phyloP scores from a whole-genome alignment of 768 basidiomycete species.

The Pisolithus orientalis region DNA sequence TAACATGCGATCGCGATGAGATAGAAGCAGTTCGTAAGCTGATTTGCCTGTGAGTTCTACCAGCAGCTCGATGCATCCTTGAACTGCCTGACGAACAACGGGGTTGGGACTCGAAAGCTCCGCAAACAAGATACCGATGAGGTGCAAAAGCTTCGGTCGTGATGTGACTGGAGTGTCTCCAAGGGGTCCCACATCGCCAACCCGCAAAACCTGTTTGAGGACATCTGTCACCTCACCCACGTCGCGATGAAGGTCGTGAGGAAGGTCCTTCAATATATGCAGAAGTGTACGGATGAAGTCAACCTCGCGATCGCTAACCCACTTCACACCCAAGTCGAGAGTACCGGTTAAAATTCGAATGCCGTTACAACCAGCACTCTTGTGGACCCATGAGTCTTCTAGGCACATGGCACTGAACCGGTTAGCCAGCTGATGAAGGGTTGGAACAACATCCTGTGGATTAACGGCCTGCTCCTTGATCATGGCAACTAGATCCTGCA shows the following conservation, averaged over 20 bases:
- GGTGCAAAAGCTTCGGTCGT: slow-evolving; percentile 55
- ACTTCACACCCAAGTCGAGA: slow-evolving; percentile 63
- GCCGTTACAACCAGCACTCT: slow-evolving; percentile 84
- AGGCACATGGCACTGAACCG: slow-evolving; percentile 83
- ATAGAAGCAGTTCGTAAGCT: slow-evolving; percentile 72
- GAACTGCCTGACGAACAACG: slow-evolving; percentile 78
- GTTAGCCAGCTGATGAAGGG: slow-evolving; percentile 76
- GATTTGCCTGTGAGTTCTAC: slow-evolving; percentile 67
- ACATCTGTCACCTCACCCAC: slow-evolving; percentile 74
- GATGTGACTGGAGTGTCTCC: slow-evolving; percentile 36
- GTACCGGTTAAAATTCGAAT: slow-evolving; percentile 74
- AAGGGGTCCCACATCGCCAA: slow-evolving; percentile 46
- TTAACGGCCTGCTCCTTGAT: slow-evolving; percentile 40
- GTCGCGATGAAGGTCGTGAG: slow-evolving; percentile 79
- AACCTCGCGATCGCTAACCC: slow-evolving; percentile 82
- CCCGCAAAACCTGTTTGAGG: slow-evolving; percentile 59
- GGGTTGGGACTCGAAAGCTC: slow-evolving; percentile 86
- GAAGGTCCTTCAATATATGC: slow-evolving; percentile 91
- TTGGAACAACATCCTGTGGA: slow-evolving; percentile 51
- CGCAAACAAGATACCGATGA: slow-evolving; percentile 78
- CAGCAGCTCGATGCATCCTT: slow-evolving; percentile 72
- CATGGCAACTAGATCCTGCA: slow-evolving; percentile 61
- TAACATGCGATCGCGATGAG: slow-evolving; percentile 83
- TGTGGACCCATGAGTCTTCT: slow-evolving; percentile 85
- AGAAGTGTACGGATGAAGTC: slow-evolving; percentile 88